Evolutionary conservation across 345 rosid species (phyloP).

Genomic region (Rhodamnia rubescens): DNA sequence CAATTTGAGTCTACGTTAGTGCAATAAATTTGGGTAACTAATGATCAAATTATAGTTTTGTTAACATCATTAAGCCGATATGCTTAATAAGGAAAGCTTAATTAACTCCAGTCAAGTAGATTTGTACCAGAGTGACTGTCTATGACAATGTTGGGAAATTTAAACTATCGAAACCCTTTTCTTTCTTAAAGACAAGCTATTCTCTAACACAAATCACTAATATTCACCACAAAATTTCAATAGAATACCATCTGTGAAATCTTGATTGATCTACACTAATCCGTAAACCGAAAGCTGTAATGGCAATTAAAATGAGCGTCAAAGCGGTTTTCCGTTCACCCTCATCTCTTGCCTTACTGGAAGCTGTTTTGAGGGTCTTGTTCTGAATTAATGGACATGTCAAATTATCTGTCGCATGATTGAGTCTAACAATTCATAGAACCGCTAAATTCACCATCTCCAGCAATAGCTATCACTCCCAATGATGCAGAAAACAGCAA

Average conservation of each 20-base stretch:
- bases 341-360: background rate
- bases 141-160: background rate
- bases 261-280: background rate
- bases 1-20: background rate
- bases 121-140: background rate
- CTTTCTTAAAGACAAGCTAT: background rate
- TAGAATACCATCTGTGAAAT: too few relatives aligned
- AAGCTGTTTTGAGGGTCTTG: background rate
- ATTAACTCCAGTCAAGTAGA: background rate
- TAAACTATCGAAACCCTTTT: background rate
- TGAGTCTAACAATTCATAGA: background rate
- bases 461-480: background rate
- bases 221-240: too few relatives aligned
- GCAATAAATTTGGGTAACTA: background rate
- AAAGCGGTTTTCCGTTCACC: background rate
- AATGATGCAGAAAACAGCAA: background rate
- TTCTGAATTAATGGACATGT: background rate
- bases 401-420: background rate
- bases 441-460: background rate
- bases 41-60: background rate
- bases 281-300: background rate
- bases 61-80: background rate
- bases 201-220: background rate
- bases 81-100: background rate
- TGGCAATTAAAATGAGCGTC: background rate